Evolutionary conservation across 2,329 filamentous ascomycete genomes (phyloP), one percentile per base, ranked within the genome.

Genomic region (Neopestalotiopsis rosae): DNA sequence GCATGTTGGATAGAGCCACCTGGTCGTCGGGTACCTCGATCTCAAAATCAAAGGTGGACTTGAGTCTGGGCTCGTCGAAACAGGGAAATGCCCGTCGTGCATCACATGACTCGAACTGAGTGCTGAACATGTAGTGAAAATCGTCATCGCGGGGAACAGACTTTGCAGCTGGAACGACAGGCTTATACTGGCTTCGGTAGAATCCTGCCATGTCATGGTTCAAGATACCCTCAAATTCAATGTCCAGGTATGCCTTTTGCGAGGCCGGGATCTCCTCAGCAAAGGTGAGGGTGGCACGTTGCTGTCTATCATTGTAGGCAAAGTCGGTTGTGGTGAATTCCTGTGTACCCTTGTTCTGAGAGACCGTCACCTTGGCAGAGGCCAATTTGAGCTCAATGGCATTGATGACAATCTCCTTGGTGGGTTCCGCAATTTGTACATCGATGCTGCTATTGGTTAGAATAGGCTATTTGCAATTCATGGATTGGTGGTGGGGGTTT

Each of bases 31-130:
- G 95, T 61, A 98, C 88, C 83, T 98, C 95, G 71, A 99, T 92
- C 76, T 94, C 88, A 69, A 99, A 93, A 80, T 98, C 95, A 77
- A 98, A 98, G 2, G 94, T 95, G 12, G 96, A 94, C 84, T 99
- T 99, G 72, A 98, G 88, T 77, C 97, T 97, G 57, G 96, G 96
- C 84, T 99, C 96, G 78, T 99, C 96, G 77, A 98, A 98, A 84
- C 96, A 99, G 62, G 96, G 96, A 83, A 99, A 98, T 9, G 96
- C 95, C 73, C 95, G 89, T 72, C 96, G 92, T 71, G 96, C 96
- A 82, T 99, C 96, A 77, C 94, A 97, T 61, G 95, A 92, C 85
- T 99, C 96, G 78, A 99, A 99, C 80, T 99, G 96, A 63, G 96
- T 99, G 84, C 94, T 97, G 81, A 97, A 86, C 93, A 95, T 95